These are phyloP conservation scores for Ophiocordyceps camponoti-leonardi DNA, from an alignment of 2,329 filamentous ascomycete species.

Conservation along the genomic window DNA sequence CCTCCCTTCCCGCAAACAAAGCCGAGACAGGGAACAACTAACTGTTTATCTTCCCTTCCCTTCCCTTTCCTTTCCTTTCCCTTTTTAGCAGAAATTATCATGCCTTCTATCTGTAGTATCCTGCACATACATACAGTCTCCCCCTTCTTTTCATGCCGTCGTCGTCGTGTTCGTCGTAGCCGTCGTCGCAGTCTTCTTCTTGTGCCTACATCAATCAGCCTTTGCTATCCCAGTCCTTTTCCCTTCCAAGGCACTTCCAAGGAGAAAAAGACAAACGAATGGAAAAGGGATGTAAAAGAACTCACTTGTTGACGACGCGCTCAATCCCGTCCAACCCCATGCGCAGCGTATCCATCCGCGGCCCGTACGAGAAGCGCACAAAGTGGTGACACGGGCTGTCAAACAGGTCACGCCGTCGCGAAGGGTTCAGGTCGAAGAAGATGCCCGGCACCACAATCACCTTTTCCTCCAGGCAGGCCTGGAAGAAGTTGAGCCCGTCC, in stretches of 20 bases:
- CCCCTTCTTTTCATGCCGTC: too few relatives aligned
- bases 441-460: slow-evolving; percentile 94
- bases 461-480: slow-evolving; percentile 82
- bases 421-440: slow-evolving; percentile 93
- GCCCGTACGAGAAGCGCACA: slow-evolving; percentile 71
- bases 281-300: too few relatives aligned
- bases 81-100: too few relatives aligned
- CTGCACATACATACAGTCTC: too few relatives aligned
- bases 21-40: too few relatives aligned
- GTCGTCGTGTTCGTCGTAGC: background rate
- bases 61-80: too few relatives aligned
- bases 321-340: slow-evolving; percentile 74
- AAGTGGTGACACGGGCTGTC: slow-evolving; percentile 92
- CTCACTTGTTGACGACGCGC: slow-evolving; percentile 57
- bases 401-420: slow-evolving; percentile 75
- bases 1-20: too few relatives aligned
- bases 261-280: too few relatives aligned
- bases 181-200: slow-evolving; percentile 3
- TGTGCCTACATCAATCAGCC: slow-evolving; percentile 8
- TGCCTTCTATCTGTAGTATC: too few relatives aligned
- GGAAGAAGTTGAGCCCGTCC: slow-evolving; percentile 93
- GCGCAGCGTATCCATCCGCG: slow-evolving; percentile 62
- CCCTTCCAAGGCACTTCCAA: too few relatives aligned
- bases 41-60: too few relatives aligned
- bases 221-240: too few relatives aligned